These are phyloP conservation scores for Metrosideros polymorpha DNA, from an alignment of 441 rosid species.

Conservation along the genomic window DNA sequence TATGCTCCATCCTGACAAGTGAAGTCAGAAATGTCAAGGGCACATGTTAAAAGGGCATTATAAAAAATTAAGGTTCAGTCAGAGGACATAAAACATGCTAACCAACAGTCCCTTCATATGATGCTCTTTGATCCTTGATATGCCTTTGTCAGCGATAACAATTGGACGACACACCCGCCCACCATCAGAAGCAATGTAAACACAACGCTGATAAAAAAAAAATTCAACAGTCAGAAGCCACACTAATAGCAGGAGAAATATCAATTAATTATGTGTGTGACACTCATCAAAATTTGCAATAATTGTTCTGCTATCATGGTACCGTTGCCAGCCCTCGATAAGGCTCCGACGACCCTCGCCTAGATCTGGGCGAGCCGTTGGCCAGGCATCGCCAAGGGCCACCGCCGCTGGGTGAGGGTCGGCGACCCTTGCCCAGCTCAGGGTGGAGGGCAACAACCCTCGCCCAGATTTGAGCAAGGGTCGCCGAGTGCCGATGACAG, in stretches of 20 bases:
- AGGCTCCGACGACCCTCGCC: no score
- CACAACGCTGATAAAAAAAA: slow-evolving; percentile 47
- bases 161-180: slow-evolving; percentile 99
- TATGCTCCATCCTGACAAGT: slow-evolving; percentile 71
- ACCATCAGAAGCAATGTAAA: slow-evolving; percentile 97
- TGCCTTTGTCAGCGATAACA: slow-evolving; percentile 92
- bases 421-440: no score
- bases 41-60: neutral
- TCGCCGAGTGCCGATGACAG: no score
- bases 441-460: no score
- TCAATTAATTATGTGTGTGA: neutral
- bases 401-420: no score
- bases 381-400: no score
- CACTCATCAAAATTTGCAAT: no score
- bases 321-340: no score
- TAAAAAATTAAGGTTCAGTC: neutral
- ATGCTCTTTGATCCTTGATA: slow-evolving; percentile 80
- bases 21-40: slow-evolving; percentile 12
- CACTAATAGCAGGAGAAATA: no score
- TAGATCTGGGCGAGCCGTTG: no score
- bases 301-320: no score
- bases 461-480: no score
- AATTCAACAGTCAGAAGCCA: neutral
- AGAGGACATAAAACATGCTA: slow-evolving; percentile 16
- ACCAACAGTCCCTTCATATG: slow-evolving; percentile 94